Evolutionary conservation across 257 asterid species (phyloP), one percentile per base, ranked within the genome.

Genomic region (Knoxia roxburghii): DNA sequence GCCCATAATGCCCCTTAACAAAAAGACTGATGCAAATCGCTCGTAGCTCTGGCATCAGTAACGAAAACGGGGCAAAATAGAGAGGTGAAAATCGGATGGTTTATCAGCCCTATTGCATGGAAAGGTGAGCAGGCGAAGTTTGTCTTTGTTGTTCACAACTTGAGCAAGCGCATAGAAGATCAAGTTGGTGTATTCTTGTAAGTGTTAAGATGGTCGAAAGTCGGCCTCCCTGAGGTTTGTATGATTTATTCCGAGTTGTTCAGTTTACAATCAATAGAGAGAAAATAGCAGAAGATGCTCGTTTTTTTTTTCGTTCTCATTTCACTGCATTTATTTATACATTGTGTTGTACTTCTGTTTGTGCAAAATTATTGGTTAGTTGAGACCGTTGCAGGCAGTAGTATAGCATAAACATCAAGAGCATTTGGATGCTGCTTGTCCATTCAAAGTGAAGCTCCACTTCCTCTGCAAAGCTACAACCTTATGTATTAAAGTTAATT

Each of bases 381-480:
- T 50, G 55, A 65, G 65, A 29, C 49, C 48, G 40, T 20, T 30
- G 48, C 40, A 20, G 23, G 55, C 63, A 15, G n/a, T 15, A n/a
- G n/a, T n/a, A n/a, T 27, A 26, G 30, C 35, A 48, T 18, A n/a
- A n/a, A n/a, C 18, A 18, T 13, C 32, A 20, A 51, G 35, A 10
- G 21, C 32, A 48, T 12, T 53, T 8, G 64, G 68, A 49, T n/a
- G n/a, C n/a, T 58, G 65, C 71, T 54, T 54, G 29, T 49, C 67
- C 23, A 23, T 33, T 53, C 51, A 50, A 68, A 41, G 29, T 23
- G 8, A 30, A 37, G 21, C 33, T 49, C 69, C 75, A 26, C 59
- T n/a, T n/a, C n/a, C n/a, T n/a, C n/a, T n/a, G n/a, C n/a, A n/a
- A n/a, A n/a, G n/a, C n/a, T n/a, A n/a, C n/a, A n/a, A n/a, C n/a